Evolutionary conservation across 2,329 filamentous ascomycete species (phyloP).

Genomic region (Pseudovirgaria hyperparasitica): DNA sequence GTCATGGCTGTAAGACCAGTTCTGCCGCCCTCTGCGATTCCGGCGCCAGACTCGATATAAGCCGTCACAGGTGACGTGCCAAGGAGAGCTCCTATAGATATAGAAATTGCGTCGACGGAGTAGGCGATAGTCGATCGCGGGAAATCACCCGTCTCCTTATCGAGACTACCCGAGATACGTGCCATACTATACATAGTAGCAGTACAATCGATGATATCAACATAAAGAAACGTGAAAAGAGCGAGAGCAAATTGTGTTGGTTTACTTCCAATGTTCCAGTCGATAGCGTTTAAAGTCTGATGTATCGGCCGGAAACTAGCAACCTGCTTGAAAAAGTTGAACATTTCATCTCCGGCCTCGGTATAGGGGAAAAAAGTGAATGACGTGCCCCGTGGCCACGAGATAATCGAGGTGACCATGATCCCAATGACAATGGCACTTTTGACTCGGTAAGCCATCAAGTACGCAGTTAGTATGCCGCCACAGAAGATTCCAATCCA

Average conservation of each 20-base stretch:
- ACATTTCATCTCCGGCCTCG: constrained; percentile 50
- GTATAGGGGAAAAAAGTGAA: constrained; percentile 74
- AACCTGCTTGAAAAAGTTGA: constrained; percentile 78
- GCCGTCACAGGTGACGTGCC: constrained; percentile 73
- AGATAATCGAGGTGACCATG: constrained; percentile 71
- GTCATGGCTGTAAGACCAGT: constrained; percentile 71
- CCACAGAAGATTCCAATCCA: constrained; percentile 85
- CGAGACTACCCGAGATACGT: constrained; percentile 66
- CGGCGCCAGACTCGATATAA: constrained; percentile 77
- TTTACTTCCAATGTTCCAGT: constrained; percentile 57
- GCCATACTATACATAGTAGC: constrained; percentile 86
- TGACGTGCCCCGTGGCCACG: constrained; percentile 65
- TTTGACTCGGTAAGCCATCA: constrained; percentile 78
- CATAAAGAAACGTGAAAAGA: constrained; percentile 81
- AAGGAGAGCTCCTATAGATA: constrained; percentile 68
- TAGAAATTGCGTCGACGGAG: constrained; percentile 68
- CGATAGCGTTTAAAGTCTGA: constrained; percentile 54
- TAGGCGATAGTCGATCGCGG: constrained; percentile 76
- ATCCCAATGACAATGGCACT: constrained; percentile 77
- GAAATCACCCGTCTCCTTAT: constrained; percentile 72
- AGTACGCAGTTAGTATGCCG: constrained; percentile 63
- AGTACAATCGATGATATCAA: constrained; percentile 80
- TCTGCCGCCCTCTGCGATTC: constrained; percentile 75
- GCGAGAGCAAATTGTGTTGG: constrained; percentile 68
- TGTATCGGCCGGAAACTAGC: constrained; percentile 68